Evolutionary conservation across 2,329 filamentous ascomycete genomes (phyloP), one percentile per base, ranked within the genome.

Genomic region (Cladosporium halotolerans): DNA sequence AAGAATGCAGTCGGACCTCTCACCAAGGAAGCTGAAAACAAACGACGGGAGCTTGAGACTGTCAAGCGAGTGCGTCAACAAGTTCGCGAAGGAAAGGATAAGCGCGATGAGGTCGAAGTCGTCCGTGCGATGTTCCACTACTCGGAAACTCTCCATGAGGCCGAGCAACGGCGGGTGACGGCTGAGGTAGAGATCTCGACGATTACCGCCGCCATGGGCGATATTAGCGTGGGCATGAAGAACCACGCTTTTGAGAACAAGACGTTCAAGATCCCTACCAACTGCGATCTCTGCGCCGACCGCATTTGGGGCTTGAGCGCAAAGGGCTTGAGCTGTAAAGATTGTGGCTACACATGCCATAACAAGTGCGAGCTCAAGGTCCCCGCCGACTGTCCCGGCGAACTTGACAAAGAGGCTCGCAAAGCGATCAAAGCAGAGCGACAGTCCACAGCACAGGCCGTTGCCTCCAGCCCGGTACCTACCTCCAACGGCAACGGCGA

Each of bases 311-410:
- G 93, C 0, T 72, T 99, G 39, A 95, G 89, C 31, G 92, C 93
- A 36, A 99, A 99, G 72, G 93, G 93, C 0, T 95, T 96, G 66
- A 91, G 95, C 68, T 99, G 93, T 66, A 83, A 87, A 62, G 92
- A 97, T 69, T 99, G 93, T 66, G 93, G 95, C 33, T 99, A 96
- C 72, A 96, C 91, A 2, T 99, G 93, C 67, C 93, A 99, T 72
- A 95, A 85, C 76, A 99, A 99, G 73, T 99, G 93, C 69, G 89
- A 99, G 74, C 93, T 99, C 86, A 99, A 97, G 72, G 93, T 97
- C 0, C 90, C 93, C 0, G 88, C 93, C 7, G 89, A 96, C 67
- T 99, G 93, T 66, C 93, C 93, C 0, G 93, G 93, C 46, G 93
- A 97, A 66, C 83, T 93, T 67, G 85, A 79, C 58, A 99, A 97